phyloP scores from a whole-genome alignment of 495 filamentous ascomycete species.

The Trichoderma parareesei region DNA sequence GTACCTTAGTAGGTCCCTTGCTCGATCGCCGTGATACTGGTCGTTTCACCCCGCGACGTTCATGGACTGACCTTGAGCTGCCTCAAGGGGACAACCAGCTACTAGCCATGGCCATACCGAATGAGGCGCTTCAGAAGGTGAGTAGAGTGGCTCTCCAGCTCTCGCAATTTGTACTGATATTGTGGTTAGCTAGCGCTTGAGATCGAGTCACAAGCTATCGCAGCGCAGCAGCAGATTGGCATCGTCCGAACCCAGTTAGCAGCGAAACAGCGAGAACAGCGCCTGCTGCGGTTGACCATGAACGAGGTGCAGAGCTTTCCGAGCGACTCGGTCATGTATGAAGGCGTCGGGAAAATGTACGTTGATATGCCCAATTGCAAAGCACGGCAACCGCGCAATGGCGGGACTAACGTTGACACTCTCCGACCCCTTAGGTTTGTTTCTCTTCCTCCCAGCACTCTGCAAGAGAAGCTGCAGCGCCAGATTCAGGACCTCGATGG shows the following conservation, averaged over 20 bases:
- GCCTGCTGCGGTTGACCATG: conserved; percentile 80
- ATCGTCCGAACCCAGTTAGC: conserved; percentile 80
- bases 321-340: conserved; percentile 76
- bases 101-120: conserved; percentile 80
- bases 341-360: conserved; percentile 95
- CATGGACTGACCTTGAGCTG: background rate
- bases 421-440: conserved; percentile 64
- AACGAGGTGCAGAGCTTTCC: conserved; percentile 73
- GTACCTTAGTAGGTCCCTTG: too few relatives aligned
- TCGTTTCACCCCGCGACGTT: too few relatives aligned
- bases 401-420: conserved; percentile 7
- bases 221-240: conserved; percentile 85
- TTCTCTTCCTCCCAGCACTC: conserved; percentile 56
- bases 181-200: conserved; percentile 71
- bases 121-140: conserved; percentile 92
- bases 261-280: conserved; percentile 78
- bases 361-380: conserved; percentile 19
- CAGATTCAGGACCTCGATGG: conserved; percentile 67
- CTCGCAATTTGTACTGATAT: conserved; percentile 5
- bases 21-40: too few relatives aligned
- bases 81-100: background rate
- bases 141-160: conserved; percentile 14
- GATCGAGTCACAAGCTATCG: conserved; percentile 80
- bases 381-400: conserved; percentile 11
- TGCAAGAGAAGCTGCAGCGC: conserved; percentile 67